Evolutionary conservation across 2,329 filamentous ascomycete genomes (phyloP).

Genomic region (Alternaria sp.): DNA sequence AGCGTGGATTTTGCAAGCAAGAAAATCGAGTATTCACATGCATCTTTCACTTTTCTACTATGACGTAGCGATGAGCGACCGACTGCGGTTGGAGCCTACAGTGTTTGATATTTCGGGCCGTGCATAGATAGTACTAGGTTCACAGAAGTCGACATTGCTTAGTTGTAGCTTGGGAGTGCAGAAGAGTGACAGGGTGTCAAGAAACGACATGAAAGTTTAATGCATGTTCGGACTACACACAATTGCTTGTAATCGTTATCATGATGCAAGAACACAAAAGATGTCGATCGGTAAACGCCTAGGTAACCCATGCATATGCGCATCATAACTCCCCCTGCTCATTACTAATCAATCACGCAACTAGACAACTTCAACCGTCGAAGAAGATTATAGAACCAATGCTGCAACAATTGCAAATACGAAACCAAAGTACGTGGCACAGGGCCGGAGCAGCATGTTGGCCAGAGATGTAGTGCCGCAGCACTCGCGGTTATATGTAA

Average conservation of each 20-base stretch:
- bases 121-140: no score
- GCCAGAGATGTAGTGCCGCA: constrained; percentile 58
- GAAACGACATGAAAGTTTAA: neutral
- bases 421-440: constrained; percentile 30
- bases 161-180: no score
- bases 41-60: no score
- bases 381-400: constrained; percentile 29
- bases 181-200: no score
- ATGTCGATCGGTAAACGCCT: neutral
- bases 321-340: neutral
- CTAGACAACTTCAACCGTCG: constrained; percentile 1
- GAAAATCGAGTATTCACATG: no score
- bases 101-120: no score
- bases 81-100: no score
- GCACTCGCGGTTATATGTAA: constrained; percentile 70
- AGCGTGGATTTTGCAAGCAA: no score
- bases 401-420: constrained; percentile 29
- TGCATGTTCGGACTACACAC: neutral
- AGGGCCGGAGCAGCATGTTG: constrained; percentile 17
- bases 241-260: constrained; percentile 8
- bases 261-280: constrained; percentile 2
- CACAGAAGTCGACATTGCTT: no score
- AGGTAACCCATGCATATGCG: neutral
- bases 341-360: neutral
- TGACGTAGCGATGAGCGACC: no score